Evolutionary conservation across 495 filamentous ascomycete species (phyloP), one percentile per base, ranked within the genome.

Genomic region (Penicillium daleae): DNA sequence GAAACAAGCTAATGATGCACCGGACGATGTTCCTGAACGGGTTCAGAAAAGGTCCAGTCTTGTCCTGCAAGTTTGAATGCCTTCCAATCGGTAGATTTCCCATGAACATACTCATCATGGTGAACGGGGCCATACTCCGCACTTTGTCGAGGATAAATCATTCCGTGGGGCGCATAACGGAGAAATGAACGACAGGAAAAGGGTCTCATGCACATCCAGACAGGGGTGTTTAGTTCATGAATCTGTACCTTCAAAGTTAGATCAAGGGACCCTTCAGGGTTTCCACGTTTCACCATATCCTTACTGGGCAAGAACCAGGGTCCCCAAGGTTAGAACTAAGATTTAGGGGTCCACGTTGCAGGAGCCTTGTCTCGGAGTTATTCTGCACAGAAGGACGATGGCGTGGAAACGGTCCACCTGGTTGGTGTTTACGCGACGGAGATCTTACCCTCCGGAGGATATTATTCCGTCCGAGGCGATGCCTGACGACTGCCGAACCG

Each of bases 11-110:
- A 26, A 31, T 52, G 26, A 52, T 17, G 15, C 26, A 8, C 13
- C 49, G 49, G 49, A 52, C 49, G 17, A 31, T 29, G 21, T 52
- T 52, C 49, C 49, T 52, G 24, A 52, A 52, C 49, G 31, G 49
- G 22, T 31, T 31, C 15, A 52, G 49, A 52, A 52, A 52, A 9
- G 42, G 21, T 29, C 26, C 49, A 31, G 13, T 15, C 2, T 29
- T 31, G 13, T 32, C 7, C 24, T n/a, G 49, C 49, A 32, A 31
- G 29, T 19, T 32, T 8, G 8, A 8, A 29, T 52, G 49, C 21
- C 26, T 27, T 10, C 49, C 49, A 27, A 52, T 52, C 29, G 26
- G 49, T 31, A n/a, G 26, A 31, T 22, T 52, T 29, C 26, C 49
- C 13, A 52, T 52, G 6, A n/a, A 19, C 49, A 52, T 29, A 15